phyloP scores from a whole-genome alignment of 768 basidiomycete genomes.

The Tubosaeta sp. region DNA sequence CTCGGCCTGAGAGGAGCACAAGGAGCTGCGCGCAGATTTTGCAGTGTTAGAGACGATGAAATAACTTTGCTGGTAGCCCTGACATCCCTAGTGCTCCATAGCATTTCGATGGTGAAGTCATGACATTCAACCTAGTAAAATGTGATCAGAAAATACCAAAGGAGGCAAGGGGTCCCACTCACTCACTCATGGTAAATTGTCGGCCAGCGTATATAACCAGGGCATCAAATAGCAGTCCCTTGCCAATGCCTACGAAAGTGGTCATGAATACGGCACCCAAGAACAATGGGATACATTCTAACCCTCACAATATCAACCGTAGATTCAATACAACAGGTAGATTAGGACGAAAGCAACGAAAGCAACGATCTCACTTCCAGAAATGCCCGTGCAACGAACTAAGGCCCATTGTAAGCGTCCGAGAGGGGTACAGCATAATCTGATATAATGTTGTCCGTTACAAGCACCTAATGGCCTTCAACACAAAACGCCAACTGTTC shows the following conservation, averaged over 20 bases:
- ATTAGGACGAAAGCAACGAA: neutral
- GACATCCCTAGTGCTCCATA: conserved; percentile 14
- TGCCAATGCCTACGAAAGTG: conserved; percentile 20
- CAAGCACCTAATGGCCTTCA: conserved; percentile 15
- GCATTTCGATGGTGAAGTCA: conserved; percentile 25
- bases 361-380: conserved; percentile 14
- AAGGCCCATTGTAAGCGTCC: conserved; percentile 23
- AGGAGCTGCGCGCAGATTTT: neutral
- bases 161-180: neutral
- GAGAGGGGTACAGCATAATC: conserved; percentile 27
- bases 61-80: conserved; percentile 15
- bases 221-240: conserved; percentile 23
- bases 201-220: conserved; percentile 18
- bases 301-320: conserved; percentile 27
- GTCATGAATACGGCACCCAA: neutral
- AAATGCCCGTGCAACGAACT: conserved; percentile 25
- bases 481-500: neutral
- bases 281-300: neutral
- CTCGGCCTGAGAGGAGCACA: neutral
- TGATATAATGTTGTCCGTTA: conserved; percentile 26
- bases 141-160: neutral
- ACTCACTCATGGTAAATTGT: conserved; percentile 26
- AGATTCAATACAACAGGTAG: neutral
- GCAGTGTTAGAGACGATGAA: conserved; percentile 10
- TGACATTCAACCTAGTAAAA: conserved; percentile 21